Evolutionary conservation across 768 basidiomycete species (phyloP), one percentile per base, ranked within the genome.

Genomic region (Flagelloscypha sp.): DNA sequence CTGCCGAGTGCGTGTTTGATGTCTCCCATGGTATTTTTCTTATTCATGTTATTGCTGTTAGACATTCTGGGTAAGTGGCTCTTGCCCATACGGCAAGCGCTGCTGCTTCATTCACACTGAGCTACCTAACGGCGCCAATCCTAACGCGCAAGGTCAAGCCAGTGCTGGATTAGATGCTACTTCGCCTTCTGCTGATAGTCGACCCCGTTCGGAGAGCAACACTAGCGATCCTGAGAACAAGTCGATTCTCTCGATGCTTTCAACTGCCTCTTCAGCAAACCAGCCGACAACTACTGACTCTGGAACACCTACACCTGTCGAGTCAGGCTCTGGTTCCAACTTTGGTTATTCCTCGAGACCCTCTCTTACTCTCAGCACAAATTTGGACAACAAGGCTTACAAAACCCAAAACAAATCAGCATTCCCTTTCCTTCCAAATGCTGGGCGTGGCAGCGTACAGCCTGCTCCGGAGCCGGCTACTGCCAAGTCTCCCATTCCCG

Each of bases 101-200:
- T 92, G 88, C 58, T 92, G 88, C 63, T 92, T 92, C 70, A 90
- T 92, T 48, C 88, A 92, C 51, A 90, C 88, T 2, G 86, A 85
- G 49, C 66, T 87, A 29, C 84, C 86, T 12, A 65, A 68, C 29
- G 79, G 74, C 18, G 62, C 66, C 13, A 62, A 72, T 29, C 72
- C 73, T 37, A 72, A 72, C 30, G 65, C 72, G 23, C 56, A 53
- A 29, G 58, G 55, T 25, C 55, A 62, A 24, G 50, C 62, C 9
- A 38, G 40, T 9, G 40, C 48, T 7, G 43, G 57, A 15, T 63
- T 66, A 13, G 70, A 67, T 22, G 66, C 67, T 18, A 58, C 66
- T 18, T 70, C 74, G 32, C 65, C 70, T 37, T 47, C 46, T 13
- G 51, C 62, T 23, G 70, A 74, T 52, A 69, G 68, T 9, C 76